phyloP scores from a whole-genome alignment of 768 basidiomycete species.

The Boletus rufocinnamomeus region DNA sequence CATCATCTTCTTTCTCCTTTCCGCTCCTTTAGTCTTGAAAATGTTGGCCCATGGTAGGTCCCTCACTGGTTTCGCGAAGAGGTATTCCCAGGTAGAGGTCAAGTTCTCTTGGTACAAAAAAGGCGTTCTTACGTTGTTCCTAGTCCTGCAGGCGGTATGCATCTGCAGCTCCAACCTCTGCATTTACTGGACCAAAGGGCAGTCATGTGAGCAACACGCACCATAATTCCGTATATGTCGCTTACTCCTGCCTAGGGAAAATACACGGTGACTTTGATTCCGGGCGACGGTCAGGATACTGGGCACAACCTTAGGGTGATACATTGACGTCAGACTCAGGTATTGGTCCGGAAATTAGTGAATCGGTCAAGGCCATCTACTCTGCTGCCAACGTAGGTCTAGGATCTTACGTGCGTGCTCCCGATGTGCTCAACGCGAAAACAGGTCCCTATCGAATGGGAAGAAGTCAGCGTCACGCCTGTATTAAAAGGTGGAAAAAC shows the following conservation, averaged over 20 bases:
- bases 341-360: constrained; percentile 98
- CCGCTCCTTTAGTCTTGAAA: constrained; percentile 25
- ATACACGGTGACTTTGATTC: constrained; percentile 94
- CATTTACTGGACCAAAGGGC: constrained; percentile 88
- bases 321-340: constrained; percentile 49
- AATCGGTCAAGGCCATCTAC: constrained; percentile 95
- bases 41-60: constrained; percentile 62
- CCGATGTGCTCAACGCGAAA: constrained; percentile 14
- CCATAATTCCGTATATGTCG: neutral
- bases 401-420: constrained; percentile 4
- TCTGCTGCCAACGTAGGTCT: constrained; percentile 72
- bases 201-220: constrained; percentile 61
- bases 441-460: constrained; percentile 98
- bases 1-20: constrained; percentile 19
- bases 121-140: constrained; percentile 18
- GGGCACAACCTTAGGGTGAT: constrained; percentile 6
- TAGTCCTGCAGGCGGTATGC: constrained; percentile 67
- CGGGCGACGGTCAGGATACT: constrained; percentile 78
- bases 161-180: constrained; percentile 75
- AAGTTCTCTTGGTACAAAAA: neutral
- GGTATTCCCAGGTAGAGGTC: constrained; percentile 47
- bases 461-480: constrained; percentile 96
- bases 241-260: constrained; percentile 65
- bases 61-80: constrained; percentile 56
- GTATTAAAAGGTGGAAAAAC: constrained; percentile 94